Base-by-base conservation (phyloP, 441 rosid genomes). In the Erysimum cheiri region DNA sequence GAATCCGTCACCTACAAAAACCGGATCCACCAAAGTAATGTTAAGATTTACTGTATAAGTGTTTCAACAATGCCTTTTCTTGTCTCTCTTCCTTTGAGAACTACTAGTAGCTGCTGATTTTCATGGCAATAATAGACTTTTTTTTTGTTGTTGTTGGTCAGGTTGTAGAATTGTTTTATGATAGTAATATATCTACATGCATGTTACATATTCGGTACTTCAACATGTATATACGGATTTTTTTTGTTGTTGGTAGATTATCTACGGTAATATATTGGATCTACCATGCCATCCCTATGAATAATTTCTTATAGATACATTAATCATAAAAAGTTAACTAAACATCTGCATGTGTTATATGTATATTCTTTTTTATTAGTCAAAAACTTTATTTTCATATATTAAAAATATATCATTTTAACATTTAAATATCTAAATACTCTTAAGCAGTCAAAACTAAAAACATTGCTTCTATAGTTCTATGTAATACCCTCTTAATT, bases 91-190 rank as follows among this genome's bases (percentile, higher is more conserved):
- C 71, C 78, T 73, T 78, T 73, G 77, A 78, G 77, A 76, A 54
- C 59, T 62, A 64, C 50, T 61, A 73, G 48, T 70, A 75, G 71
- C 79, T 80, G 77, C 69, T 88, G 92, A 83, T 87, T 86, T 85
- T 79, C 86, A 81, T 87, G 93, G 44, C 59, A 40, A 40, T 41
- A n/a, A 50, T 54, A 74, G 44, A 59, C 32, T 37, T 2, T 39
- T 22, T 60, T n/a, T 29, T 52, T n/a, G n/a, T 15, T 13, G 0
- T 54, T 19, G 17, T 5, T 0, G 3, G 11, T 7, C 9, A 35
- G 64, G 3, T 39, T 13, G 40, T 59, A 59, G 22, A 59, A 19
- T 59, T 40, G 36, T n/a, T 60, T 26, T 26, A 13, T 31, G 58
- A 29, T 31, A 50, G 15, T 4, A 28, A 24, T 26, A 2, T 11